Base-by-base conservation (phyloP, 2,329 filamentous ascomycete species). In the Pseudocercospora fijiensis region DNA sequence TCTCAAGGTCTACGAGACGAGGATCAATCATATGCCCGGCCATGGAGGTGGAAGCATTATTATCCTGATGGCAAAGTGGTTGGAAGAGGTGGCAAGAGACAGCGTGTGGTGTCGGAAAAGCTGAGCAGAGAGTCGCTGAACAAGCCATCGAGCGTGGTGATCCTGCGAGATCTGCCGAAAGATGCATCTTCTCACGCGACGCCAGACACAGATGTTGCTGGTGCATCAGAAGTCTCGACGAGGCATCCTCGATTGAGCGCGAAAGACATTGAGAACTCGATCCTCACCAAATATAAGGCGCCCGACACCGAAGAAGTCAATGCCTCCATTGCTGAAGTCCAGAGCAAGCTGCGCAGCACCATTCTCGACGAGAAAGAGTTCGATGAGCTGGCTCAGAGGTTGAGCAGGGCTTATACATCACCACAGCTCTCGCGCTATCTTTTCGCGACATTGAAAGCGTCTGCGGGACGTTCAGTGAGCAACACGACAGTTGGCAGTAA, bases 241-340 rank as follows among this genome's bases (percentile, higher is more conserved):
- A 60, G 49, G 57, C 30, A 61, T 37, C n/a, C 51, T 20, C 61
- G 47, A 13, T 57, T 69, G 51, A 72, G 67, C 52, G 63, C 68
- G 41, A 61, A 70, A 58, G 65, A 71, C 3, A 70, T 72, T 26
- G 65, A 70, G 49, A 62, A 63, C 33, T 66, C 64, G 10, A 64
- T 72, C 47, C 60, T 61, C 5, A 65, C 61, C 16, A 58, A 53
- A 13, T 55, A 64, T 13, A 30, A 57, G n/a, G 57, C 63, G 20
- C 69, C 71, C 4, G 64, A 69, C 28, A 69, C 70, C 16, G 63
- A 63, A 47, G 72, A 74, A 49, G 66, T 73, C 28, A 67, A 70
- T 45, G 65, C 68, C 8, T 73, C 72, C 6, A 74, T 75, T 20
- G 70, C 74, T 7, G 60, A 57, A 4, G 30, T 74, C 28, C 67